A percentile compares a stretch with the other conserved stretches of the same genome.
Conservation (phyloP, 2,329 filamentous ascomycete species). For the Aureobasidium sp. region DNA sequence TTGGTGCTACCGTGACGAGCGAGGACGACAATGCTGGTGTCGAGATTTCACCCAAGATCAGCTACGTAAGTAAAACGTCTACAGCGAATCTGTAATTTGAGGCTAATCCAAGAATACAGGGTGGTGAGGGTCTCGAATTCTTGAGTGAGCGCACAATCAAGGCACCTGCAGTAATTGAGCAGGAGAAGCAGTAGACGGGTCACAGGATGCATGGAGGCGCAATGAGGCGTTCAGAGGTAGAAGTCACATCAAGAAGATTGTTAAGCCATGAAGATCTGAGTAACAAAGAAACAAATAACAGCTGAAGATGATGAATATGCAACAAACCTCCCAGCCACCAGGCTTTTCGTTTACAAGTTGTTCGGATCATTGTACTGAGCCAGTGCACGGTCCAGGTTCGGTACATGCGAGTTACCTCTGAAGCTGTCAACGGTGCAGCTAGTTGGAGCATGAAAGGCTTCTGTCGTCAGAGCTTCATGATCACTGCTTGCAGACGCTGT, state of each 20-base stretch:
- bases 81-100: background rate
- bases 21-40: conserved; percentile 60
- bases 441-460: background rate
- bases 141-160: conserved; percentile 53
- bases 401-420: background rate
- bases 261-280: background rate
- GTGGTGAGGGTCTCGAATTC: conserved; percentile 57
- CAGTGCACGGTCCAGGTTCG: background rate
- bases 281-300: conserved; percentile 1
- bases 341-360: background rate
- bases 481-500: background rate
- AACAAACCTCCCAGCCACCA: conserved; percentile 1
- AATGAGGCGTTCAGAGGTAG: background rate
- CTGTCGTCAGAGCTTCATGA: background rate
- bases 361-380: background rate
- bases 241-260: background rate
- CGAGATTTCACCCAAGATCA: conserved; percentile 86
- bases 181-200: conserved; percentile 35
- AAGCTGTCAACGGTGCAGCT: background rate
- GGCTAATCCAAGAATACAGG: conserved; percentile 32
- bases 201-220: background rate
- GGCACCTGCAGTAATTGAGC: conserved; percentile 58
- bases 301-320: background rate
- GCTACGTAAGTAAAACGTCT: conserved; percentile 64
- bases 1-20: conserved; percentile 66